A percentile compares a stretch with the other conserved stretches of the same genome.
Conservation (phyloP, 2,329 filamentous ascomycete genomes). For the Aureobasidium sp. region DNA sequence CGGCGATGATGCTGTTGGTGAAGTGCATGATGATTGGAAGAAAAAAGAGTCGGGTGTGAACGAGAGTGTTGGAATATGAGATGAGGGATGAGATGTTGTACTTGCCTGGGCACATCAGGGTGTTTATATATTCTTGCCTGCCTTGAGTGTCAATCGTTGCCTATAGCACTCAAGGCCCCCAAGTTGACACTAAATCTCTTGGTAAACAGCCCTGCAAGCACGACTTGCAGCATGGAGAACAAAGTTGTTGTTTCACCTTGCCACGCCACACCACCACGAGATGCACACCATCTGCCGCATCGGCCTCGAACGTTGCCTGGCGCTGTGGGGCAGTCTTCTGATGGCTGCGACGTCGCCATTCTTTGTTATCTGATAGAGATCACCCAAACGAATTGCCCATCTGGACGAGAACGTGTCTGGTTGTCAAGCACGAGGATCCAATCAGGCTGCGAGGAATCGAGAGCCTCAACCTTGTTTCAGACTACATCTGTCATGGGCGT, state of each 20-base stretch:
- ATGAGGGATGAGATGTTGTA: background rate
- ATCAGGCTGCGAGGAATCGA: background rate
- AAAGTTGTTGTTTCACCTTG: constrained; percentile 1
- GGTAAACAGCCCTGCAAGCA: background rate
- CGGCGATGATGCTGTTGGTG: constrained; percentile 1
- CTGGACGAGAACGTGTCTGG: background rate
- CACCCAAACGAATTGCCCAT: background rate
- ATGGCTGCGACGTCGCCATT: background rate
- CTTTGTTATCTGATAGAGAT: background rate
- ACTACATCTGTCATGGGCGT: background rate
- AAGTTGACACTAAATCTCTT: background rate
- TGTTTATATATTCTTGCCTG: background rate
- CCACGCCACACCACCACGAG: background rate
- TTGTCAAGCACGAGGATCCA: background rate
- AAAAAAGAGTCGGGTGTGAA: background rate
- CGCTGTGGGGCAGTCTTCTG: background rate
- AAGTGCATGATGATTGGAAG: background rate
- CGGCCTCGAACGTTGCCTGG: background rate
- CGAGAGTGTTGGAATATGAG: background rate
- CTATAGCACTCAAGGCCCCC: background rate
- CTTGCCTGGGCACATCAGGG: background rate
- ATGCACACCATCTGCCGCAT: background rate
- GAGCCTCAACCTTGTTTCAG: constrained; percentile 4
- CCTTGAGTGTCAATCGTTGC: background rate
- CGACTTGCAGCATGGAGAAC: background rate